Evolutionary conservation across 495 filamentous ascomycete species (phyloP).

Genomic region (Pseudomonodictys pantanalensis): DNA sequence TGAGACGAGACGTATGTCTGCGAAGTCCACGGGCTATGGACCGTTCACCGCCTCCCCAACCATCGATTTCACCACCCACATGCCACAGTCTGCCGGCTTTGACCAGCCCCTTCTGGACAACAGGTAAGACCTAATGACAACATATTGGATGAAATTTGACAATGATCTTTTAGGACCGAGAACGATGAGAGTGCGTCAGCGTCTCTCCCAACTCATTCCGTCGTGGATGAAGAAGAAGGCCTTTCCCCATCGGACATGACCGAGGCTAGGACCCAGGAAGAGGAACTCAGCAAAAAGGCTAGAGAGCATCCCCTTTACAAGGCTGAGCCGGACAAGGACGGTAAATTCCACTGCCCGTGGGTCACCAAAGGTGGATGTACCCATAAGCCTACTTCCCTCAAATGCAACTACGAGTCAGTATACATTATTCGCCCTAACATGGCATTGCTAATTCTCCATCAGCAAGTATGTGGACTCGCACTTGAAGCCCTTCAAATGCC

Average conservation of each 20-base stretch:
- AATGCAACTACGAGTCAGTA: conserved; percentile 95
- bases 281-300: conserved; percentile 43
- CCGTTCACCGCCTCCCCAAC: conserved; percentile 16
- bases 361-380: conserved; percentile 71
- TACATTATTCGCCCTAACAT: conserved; percentile 37
- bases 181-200: conserved; percentile 13
- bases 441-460: conserved; percentile 23
- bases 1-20: not conserved
- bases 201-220: conserved; percentile 15
- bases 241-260: conserved; percentile 16
- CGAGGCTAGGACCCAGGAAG: conserved; percentile 29
- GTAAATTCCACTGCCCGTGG: conserved; percentile 87
- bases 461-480: conserved; percentile 96
- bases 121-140: conserved; percentile 9
- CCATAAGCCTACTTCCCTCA: conserved; percentile 84
- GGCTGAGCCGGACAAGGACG: conserved; percentile 64
- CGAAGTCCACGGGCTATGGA: not conserved
- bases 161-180: not conserved
- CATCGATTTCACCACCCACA: not conserved
- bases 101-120: conserved; percentile 16
- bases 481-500: conserved; percentile 90
- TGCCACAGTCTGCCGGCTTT: not conserved
- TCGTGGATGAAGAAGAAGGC: conserved; percentile 25
- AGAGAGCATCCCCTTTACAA: conserved; percentile 78
- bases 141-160: not conserved